A percentile compares a stretch with the other conserved stretches of the same genome.
Evolutionary conservation across 495 filamentous ascomycete species (phyloP).

Genomic region (Elasticomyces elasticus): DNA sequence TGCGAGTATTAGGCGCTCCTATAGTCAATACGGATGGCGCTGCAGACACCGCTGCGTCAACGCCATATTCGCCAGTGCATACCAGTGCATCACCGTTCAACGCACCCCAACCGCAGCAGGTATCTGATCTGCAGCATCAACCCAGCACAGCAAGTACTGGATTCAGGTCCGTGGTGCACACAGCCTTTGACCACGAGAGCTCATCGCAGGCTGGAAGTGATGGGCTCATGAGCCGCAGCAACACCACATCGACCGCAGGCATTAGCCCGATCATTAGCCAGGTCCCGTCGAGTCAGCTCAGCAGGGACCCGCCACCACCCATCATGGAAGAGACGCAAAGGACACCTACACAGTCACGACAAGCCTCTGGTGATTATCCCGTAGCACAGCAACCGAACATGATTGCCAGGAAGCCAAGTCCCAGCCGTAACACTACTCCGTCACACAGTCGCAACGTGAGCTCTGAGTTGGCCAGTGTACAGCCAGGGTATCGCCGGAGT

Average conservation of each 20-base stretch:
- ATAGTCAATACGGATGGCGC: background rate
- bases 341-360: slow-evolving; percentile 18
- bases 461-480: slow-evolving; percentile 32
- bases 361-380: slow-evolving; percentile 10
- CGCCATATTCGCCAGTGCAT: background rate
- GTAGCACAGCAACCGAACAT: slow-evolving; percentile 4
- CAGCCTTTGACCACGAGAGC: slow-evolving; percentile 52
- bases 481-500: slow-evolving; percentile 50
- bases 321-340: slow-evolving; percentile 43
- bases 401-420: slow-evolving; percentile 28
- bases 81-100: background rate
- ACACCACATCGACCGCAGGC: slow-evolving; percentile 54
- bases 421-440: slow-evolving; percentile 5
- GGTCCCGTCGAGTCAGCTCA: slow-evolving; percentile 33
- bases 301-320: slow-evolving; percentile 32
- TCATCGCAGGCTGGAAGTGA: slow-evolving; percentile 9
- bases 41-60: background rate
- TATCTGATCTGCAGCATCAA: slow-evolving; percentile 40
- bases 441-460: slow-evolving; percentile 27
- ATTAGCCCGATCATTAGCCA: slow-evolving; percentile 62
- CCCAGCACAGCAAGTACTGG: slow-evolving; percentile 48
- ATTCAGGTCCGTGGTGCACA: slow-evolving; percentile 57
- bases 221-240: slow-evolving; percentile 44
- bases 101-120: background rate
- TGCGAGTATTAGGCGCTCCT: slow-evolving; percentile 1